Evolutionary conservation across 2,329 filamentous ascomycete species (phyloP), one percentile per base, ranked within the genome.

Genomic region (Acephala macrosclerotiorum): DNA sequence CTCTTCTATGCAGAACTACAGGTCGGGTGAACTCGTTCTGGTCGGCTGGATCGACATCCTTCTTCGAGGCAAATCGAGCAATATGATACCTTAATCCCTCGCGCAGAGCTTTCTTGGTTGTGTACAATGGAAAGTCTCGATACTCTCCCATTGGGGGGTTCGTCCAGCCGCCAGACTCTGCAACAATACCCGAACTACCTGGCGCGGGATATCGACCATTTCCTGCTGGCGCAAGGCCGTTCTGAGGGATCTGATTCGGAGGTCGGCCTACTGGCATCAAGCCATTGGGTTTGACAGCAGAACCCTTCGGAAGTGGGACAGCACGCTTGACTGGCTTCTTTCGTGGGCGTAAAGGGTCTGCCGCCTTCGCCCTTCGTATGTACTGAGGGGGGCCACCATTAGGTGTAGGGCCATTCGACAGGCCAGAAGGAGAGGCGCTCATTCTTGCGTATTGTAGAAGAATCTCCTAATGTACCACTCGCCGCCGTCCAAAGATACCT

Each of bases 1-100:
- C 94, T 64, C 96, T 91, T 68, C 96, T 89, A 76, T 98, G 94
- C 42, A 99, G 82, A 42, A 93, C 90, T 36, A 98, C 92, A 0
- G 96, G 96, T 33, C 94, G 88, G 20, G 92, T 91, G 76, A 98
- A 99, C 60, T 96, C 89, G 6, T 89, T 83, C 71, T 95, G 89
- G 71, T 90, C 81, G 29, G 83, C 83, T 1, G 88, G 86, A 74
- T 98, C 90, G 66, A 93, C 84, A 36, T 89, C 85, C 71, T 91
- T 90, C 68, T 82, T 82, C 22, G 72, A 73, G 6, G 75, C 71
- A 63, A 99, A 89, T 72, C 92, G 90, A 83, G 97, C 94, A 68
- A 97, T 87, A 76, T 99, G 96, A 74, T 94, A 89, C 58, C 95
- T 91, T 66, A 97, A 81, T 6, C 91, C 92, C 71, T 96, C 91